These are phyloP conservation scores for Jamesozyma spencerorum DNA, from an alignment of 805 yeast genomes.

Conservation along the genomic window DNA sequence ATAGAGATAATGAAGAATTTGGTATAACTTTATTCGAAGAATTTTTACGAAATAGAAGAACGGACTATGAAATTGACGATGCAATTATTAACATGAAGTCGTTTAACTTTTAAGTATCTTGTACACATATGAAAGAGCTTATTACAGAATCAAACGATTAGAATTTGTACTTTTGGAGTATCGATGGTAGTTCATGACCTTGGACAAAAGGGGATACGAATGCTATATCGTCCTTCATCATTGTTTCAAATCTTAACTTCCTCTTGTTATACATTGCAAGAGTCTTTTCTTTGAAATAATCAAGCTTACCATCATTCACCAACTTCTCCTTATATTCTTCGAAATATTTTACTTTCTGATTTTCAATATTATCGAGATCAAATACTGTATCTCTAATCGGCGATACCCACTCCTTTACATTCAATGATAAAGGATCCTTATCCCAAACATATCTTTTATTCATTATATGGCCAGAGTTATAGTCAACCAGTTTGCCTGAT, in stretches of 20 bases:
- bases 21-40: conserved; percentile 32
- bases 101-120: neutral
- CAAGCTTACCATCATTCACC: conserved; percentile 11
- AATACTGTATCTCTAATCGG: conserved; percentile 16
- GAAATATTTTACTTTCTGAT: conserved; percentile 8
- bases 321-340: conserved; percentile 14
- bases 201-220: conserved; percentile 14
- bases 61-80: conserved; percentile 18
- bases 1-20: conserved; percentile 5
- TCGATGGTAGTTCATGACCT: conserved; percentile 10
- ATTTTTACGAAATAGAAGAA: conserved; percentile 13
- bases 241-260: conserved; percentile 13
- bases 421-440: neutral
- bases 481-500: conserved; percentile 1
- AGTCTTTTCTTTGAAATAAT: conserved; percentile 14
- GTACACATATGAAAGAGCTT: no score
- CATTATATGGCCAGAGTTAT: neutral
- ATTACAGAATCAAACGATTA: no score
- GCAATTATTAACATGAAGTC: no score
- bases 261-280: conserved; percentile 19
- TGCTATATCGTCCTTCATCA: conserved; percentile 17
- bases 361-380: conserved; percentile 3
- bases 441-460: neutral
- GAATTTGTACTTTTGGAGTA: conserved; percentile 3
- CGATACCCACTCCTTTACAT: conserved; percentile 20